phyloP scores from a whole-genome alignment of 73 alveolate genomes.

The Tetrahymena malaccensis region DNA sequence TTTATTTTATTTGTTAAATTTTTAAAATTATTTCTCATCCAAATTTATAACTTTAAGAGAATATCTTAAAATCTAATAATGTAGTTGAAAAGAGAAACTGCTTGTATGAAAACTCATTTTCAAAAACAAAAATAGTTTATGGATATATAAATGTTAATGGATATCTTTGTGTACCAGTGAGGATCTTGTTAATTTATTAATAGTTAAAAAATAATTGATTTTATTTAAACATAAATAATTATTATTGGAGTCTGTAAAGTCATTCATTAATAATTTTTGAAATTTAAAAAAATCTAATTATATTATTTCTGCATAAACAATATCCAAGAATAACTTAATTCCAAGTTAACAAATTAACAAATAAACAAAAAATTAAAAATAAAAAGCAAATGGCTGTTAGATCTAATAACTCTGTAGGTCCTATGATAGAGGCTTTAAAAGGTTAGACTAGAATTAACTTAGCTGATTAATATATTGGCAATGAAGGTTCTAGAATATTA shows the following conservation, averaged over 20 bases:
- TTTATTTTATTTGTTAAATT: no score
- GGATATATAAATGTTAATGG: background rate
- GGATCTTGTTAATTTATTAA: background rate
- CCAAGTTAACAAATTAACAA: background rate
- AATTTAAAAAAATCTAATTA: background rate
- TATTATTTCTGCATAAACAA: background rate
- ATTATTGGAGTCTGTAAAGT: background rate
- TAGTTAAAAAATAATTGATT: background rate
- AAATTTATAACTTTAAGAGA: no score
- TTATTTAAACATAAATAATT: background rate
- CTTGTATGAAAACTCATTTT: background rate
- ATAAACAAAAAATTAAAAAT: background rate
- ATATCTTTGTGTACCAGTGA: background rate
- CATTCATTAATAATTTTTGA: background rate
- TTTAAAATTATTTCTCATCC: no score
- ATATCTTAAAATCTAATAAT: no score
- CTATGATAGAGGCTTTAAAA: slow-evolving; percentile 24
- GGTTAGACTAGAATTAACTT: slow-evolving; percentile 11
- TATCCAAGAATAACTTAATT: background rate
- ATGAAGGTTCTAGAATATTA: slow-evolving; percentile 40
- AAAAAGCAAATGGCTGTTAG: background rate
- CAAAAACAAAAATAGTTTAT: no score
- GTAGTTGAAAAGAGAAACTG: background rate
- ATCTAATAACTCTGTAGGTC: slow-evolving; percentile 16
- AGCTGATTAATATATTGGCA: slow-evolving; percentile 38